phyloP scores from a whole-genome alignment of 495 filamentous ascomycete species.

The Lineolata rhizophorae region DNA sequence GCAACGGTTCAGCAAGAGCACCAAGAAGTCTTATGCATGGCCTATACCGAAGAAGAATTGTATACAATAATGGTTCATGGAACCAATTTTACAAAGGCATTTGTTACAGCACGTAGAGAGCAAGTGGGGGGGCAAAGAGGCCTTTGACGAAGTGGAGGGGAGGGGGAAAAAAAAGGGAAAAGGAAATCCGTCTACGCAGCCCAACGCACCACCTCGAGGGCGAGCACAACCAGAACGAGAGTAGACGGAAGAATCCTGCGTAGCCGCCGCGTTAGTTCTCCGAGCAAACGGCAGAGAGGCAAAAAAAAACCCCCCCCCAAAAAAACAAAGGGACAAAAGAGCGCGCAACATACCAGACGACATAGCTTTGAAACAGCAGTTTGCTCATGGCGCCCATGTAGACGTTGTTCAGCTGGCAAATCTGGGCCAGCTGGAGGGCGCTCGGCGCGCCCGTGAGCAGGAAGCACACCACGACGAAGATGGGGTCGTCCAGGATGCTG shows the following conservation, averaged over 20 bases:
- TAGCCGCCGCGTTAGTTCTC: not conserved
- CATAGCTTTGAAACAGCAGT: slow-evolving; percentile 91
- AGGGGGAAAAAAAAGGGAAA: too few species aligned
- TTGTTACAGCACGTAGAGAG: too few species aligned
- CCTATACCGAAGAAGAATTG: too few species aligned
- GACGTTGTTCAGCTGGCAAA: slow-evolving; percentile 94
- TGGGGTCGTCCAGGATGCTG: slow-evolving; percentile 91
- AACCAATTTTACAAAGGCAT: too few species aligned
- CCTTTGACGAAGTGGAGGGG: too few species aligned
- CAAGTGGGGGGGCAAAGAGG: too few species aligned
- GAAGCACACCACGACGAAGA: slow-evolving; percentile 95
- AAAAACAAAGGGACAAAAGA: not conserved
- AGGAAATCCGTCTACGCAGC: too few species aligned
- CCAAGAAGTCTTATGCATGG: too few species aligned
- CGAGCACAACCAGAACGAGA: slow-evolving; percentile 70
- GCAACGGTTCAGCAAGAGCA: too few species aligned
- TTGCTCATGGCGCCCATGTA: slow-evolving; percentile 86
- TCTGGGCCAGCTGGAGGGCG: slow-evolving; percentile 87
- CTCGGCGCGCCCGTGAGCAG: slow-evolving; percentile 85
- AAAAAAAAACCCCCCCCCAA: not conserved
- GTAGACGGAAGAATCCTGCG: slow-evolving; percentile 83
- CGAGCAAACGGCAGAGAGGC: not conserved
- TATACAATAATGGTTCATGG: too few species aligned
- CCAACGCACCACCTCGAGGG: slow-evolving; percentile 88
- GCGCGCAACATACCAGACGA: slow-evolving; percentile 45